These are phyloP conservation scores for Periglandula ipomoeae DNA, from an alignment of 2,329 filamentous ascomycete species.

Conservation along the genomic window DNA sequence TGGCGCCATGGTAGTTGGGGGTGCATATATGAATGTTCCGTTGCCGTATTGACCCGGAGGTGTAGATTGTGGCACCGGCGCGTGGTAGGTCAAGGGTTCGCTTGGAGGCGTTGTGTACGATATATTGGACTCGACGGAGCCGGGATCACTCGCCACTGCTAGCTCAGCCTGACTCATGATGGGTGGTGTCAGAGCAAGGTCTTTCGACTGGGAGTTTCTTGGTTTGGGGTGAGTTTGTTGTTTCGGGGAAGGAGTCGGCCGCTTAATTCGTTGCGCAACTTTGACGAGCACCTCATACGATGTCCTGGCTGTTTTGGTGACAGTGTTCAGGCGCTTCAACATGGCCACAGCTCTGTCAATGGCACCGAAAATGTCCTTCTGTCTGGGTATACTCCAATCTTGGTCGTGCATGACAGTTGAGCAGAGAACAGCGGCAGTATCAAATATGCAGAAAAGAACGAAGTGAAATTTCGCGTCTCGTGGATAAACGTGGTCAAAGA, in stretches of 20 bases:
- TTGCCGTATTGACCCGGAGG: background rate
- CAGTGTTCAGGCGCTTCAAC: constrained; percentile 21
- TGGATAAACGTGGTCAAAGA: constrained; percentile 35
- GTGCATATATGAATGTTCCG: background rate
- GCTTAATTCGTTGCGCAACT: constrained; percentile 16
- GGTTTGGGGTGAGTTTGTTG: constrained; percentile 1
- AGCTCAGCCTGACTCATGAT: constrained; percentile 1
- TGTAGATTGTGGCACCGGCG: background rate
- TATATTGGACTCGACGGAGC: background rate
- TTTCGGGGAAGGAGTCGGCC: background rate
- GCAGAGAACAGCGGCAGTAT: constrained; percentile 40
- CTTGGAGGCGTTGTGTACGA: constrained; percentile 8
- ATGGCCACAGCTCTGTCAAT: constrained; percentile 28
- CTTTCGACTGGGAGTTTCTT: constrained; percentile 3
- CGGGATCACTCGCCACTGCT: constrained; percentile 3
- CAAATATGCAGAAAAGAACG: constrained; percentile 40
- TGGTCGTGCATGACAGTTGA: constrained; percentile 42
- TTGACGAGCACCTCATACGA: constrained; percentile 23
- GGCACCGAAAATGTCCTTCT: constrained; percentile 29
- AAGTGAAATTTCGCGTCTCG: constrained; percentile 39
- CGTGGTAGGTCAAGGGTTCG: background rate
- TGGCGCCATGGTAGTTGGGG: background rate
- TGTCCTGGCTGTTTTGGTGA: constrained; percentile 22
- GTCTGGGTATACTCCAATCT: constrained; percentile 28
- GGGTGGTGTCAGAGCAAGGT: constrained; percentile 9